Conservation (phyloP, 148 eudicot species). For the Rhododendron molle region DNA sequence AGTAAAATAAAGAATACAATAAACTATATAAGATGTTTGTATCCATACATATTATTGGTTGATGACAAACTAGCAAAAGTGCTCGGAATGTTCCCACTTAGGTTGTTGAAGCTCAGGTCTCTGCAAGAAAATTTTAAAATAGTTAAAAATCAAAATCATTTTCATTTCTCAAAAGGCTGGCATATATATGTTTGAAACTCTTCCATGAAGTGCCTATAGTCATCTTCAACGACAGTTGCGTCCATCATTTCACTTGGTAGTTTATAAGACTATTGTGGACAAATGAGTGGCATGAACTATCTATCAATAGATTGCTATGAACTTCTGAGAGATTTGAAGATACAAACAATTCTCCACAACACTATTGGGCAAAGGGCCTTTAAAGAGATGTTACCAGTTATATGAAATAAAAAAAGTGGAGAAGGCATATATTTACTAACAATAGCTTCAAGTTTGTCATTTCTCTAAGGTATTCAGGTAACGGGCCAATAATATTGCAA, state of each 20-base stretch:
- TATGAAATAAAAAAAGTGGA: not conserved
- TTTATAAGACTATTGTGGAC: not conserved
- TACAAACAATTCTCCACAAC: not conserved
- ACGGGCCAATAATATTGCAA: slow-evolving; percentile 17
- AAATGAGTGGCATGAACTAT: not conserved
- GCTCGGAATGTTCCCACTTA: slow-evolving; percentile 32
- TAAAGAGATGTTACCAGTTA: not conserved
- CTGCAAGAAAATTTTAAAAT: slow-evolving; percentile 11
- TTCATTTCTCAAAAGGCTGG: not conserved
- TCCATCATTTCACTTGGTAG: not conserved
- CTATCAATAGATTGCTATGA: not conserved
- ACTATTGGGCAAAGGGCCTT: not conserved
- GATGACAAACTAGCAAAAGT: not conserved
- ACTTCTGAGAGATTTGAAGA: not conserved
- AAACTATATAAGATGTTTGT: not conserved
- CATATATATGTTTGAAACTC: too few relatives aligned
- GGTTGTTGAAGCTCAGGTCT: slow-evolving; percentile 35
- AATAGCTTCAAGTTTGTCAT: slow-evolving; percentile 1
- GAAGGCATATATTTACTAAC: slow-evolving; percentile 15
- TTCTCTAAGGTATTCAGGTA: slow-evolving; percentile 22
- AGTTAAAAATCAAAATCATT: not conserved
- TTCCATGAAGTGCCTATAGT: too few relatives aligned
- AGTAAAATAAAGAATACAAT: not conserved
- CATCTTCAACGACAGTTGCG: not conserved
- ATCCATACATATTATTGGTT: slow-evolving; percentile 14